Percentiles rank a stretch among this genome's conserved stretches.
phyloP scores from a whole-genome alignment of 768 basidiomycete species.

The Mycena polygramma region DNA sequence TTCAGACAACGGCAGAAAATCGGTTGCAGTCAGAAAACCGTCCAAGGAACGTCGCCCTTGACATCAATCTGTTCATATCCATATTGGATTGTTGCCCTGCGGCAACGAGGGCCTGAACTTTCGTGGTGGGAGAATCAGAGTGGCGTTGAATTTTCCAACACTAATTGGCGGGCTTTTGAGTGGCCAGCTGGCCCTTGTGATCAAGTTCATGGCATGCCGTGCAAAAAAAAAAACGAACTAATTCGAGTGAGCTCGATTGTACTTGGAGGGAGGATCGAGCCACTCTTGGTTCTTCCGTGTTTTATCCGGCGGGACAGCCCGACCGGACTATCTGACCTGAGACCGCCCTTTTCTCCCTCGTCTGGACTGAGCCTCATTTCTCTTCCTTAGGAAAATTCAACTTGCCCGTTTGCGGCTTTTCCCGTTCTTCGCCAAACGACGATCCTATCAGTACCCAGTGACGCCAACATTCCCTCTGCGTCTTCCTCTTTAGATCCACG shows the following conservation, averaged over 20 bases:
- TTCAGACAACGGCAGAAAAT: not conserved
- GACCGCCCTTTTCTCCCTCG: not conserved
- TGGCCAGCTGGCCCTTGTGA: constrained; percentile 1
- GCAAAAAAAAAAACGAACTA: not conserved
- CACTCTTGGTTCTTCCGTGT: constrained; percentile 7
- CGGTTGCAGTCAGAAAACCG: constrained; percentile 11
- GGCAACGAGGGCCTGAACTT: not conserved
- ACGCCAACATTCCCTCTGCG: not conserved
- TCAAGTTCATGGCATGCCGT: not conserved
- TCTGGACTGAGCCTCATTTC: constrained; percentile 12
- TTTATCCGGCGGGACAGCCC: constrained; percentile 12
- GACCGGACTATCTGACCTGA: not conserved
- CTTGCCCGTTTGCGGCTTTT: not conserved
- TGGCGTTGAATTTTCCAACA: not conserved
- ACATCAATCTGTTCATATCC: not conserved
- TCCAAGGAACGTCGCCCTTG: not conserved
- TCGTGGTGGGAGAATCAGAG: not conserved
- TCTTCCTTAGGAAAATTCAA: not conserved
- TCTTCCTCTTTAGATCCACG: constrained; percentile 24
- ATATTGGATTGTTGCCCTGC: not conserved
- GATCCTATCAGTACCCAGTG: not conserved
- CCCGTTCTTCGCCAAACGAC: not conserved
- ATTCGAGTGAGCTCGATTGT: constrained; percentile 5
- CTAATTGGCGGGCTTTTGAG: constrained; percentile 7
- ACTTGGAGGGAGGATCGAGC: not conserved